A percentile compares a stretch with the other conserved stretches of the same genome.
phyloP scores from a whole-genome alignment of 2,329 filamentous ascomycete genomes.

The Juglanconis sp. region DNA sequence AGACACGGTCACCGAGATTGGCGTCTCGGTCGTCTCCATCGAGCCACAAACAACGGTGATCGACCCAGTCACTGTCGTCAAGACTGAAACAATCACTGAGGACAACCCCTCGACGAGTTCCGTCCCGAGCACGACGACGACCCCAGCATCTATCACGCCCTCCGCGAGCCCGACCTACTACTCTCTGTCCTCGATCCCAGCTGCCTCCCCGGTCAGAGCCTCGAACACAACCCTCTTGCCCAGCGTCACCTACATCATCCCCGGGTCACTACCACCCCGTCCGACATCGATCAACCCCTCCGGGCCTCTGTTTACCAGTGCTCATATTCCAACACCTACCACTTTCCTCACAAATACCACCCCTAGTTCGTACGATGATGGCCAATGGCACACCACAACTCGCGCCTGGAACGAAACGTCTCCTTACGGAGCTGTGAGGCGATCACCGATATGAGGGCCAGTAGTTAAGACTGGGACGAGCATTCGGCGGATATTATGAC shows the following conservation, averaged over 20 bases:
- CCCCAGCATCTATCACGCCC: background rate
- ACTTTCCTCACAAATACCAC: slow-evolving; percentile 13
- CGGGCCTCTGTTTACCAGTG: background rate
- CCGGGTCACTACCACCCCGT: slow-evolving; percentile 3
- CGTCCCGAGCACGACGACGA: background rate
- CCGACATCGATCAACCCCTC: background rate
- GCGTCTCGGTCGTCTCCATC: slow-evolving; percentile 9
- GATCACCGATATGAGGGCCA: background rate
- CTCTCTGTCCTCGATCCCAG: background rate
- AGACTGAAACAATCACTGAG: slow-evolving; percentile 11
- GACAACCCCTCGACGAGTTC: background rate
- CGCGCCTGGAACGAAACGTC: slow-evolving; percentile 16
- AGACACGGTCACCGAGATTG: slow-evolving; percentile 6
- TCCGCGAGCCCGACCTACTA: background rate
- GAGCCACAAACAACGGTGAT: background rate
- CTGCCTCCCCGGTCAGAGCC: background rate
- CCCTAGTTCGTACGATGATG: slow-evolving; percentile 9
- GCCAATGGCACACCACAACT: slow-evolving; percentile 18
- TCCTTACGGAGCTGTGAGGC: background rate
- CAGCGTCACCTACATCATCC: background rate
- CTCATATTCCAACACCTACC: slow-evolving; percentile 2
- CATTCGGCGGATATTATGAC: background rate
- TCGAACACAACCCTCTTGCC: background rate
- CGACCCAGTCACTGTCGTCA: slow-evolving; percentile 5
- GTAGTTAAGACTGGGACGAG: background rate